Conservation (phyloP, 352 stramenopile genomes). For the Phytophthora cajani region DNA sequence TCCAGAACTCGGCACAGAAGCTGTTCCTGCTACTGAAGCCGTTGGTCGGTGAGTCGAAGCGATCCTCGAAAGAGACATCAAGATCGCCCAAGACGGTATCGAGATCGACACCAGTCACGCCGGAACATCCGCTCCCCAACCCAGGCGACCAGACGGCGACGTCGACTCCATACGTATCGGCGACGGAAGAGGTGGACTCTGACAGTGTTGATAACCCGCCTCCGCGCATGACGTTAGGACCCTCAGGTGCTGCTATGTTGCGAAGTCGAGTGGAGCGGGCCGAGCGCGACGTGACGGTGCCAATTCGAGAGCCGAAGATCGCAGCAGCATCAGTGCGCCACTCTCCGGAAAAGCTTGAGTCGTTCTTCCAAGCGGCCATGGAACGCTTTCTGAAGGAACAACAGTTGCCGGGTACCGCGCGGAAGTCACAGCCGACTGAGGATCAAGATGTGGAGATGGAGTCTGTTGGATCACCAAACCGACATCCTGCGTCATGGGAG, state of each 20-base stretch:
- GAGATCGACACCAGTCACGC: background rate
- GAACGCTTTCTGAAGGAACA: background rate
- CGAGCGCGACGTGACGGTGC: background rate
- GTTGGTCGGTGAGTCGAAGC: background rate
- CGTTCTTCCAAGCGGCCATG: background rate
- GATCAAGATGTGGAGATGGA: background rate
- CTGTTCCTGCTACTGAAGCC: background rate
- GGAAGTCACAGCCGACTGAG: background rate
- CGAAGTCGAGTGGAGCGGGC: no score
- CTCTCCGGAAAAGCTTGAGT: background rate
- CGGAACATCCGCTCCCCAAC: no score
- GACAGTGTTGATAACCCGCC: background rate
- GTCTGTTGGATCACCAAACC: background rate
- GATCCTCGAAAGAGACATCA: background rate
- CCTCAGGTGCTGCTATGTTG: no score
- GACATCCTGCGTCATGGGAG: background rate
- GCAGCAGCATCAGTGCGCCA: background rate
- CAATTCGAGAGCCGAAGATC: background rate
- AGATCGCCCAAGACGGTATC: background rate
- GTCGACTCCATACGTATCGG: background rate
- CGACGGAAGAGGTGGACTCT: background rate
- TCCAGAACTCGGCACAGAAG: background rate
- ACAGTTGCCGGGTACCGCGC: background rate
- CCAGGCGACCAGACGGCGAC: background rate
- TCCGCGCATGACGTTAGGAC: background rate